phyloP scores from a whole-genome alignment of 495 filamentous ascomycete species.

The Lophiostoma macrostomum region DNA sequence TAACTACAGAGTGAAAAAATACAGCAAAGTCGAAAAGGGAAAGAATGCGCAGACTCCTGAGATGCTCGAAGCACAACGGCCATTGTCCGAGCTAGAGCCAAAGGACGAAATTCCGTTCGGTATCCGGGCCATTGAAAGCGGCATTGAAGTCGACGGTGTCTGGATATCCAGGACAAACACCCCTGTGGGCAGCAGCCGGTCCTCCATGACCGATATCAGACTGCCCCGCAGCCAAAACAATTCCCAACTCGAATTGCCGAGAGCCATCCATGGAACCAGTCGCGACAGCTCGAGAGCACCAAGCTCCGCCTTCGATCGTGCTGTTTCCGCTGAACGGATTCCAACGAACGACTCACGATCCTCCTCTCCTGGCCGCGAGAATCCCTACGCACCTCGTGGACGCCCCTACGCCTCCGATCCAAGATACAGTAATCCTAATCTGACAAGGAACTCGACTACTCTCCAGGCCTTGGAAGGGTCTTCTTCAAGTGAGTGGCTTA shows the following conservation, averaged over 20 bases:
- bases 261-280: constrained; percentile 24
- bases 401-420: neutral
- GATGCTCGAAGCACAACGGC: constrained; percentile 48
- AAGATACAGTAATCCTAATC: constrained; percentile 29
- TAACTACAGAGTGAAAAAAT: constrained; percentile 61
- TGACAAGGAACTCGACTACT: constrained; percentile 25
- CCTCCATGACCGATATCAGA: constrained; percentile 23
- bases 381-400: neutral
- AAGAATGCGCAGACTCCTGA: constrained; percentile 56
- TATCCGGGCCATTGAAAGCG: constrained; percentile 80
- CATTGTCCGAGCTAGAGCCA: constrained; percentile 39
- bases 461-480: constrained; percentile 31
- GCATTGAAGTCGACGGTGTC: constrained; percentile 82
- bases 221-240: constrained; percentile 11
- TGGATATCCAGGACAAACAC: constrained; percentile 73
- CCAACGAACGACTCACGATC: constrained; percentile 16
- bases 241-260: constrained; percentile 23
- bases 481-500: constrained; percentile 14
- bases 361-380: constrained; percentile 13
- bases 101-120: constrained; percentile 76
- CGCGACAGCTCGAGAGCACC: constrained; percentile 18
- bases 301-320: constrained; percentile 32
- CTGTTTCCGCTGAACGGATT: constrained; percentile 33
- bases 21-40: constrained; percentile 62
- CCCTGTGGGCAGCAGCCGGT: constrained; percentile 43